These are phyloP conservation scores for Dichotomopilus funicola DNA, from an alignment of 2,329 filamentous ascomycete genomes.

Conservation along the genomic window DNA sequence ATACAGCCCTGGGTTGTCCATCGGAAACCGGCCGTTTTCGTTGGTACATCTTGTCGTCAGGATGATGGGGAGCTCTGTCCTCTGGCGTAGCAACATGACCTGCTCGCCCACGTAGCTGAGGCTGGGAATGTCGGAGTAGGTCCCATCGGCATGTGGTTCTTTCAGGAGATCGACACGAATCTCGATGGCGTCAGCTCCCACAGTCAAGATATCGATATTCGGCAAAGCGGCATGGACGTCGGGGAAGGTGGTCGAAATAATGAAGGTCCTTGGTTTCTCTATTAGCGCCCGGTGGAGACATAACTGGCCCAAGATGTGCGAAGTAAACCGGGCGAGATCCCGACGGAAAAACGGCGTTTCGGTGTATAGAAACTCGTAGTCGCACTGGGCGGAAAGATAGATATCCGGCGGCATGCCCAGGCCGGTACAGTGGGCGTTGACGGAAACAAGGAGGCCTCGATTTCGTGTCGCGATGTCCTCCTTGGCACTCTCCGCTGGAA, in stretches of 20 bases:
- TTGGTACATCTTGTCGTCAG: conserved; percentile 77
- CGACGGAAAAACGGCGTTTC: conserved; percentile 64
- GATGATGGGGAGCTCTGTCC: conserved; percentile 83
- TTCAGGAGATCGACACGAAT: conserved; percentile 75
- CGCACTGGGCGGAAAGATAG: conserved; percentile 59
- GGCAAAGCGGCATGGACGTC: conserved; percentile 76
- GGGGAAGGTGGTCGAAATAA: conserved; percentile 83
- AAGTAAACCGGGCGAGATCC: conserved; percentile 71
- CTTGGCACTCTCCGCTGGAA: conserved; percentile 52
- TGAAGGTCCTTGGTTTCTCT: conserved; percentile 71
- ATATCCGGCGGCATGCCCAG: conserved; percentile 63
- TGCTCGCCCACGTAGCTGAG: conserved; percentile 81
- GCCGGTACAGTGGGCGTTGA: conserved; percentile 72
- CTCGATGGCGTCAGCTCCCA: conserved; percentile 80
- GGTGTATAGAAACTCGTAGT: conserved; percentile 84
- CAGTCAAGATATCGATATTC: conserved; percentile 80
- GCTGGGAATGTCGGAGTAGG: conserved; percentile 62
- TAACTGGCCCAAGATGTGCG: conserved; percentile 72
- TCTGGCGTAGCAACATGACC: conserved; percentile 74
- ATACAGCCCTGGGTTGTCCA: conserved; percentile 69
- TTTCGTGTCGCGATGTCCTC: conserved; percentile 53
- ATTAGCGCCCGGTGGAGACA: conserved; percentile 71
- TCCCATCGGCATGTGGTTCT: conserved; percentile 59
- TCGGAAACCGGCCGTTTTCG: conserved; percentile 79
- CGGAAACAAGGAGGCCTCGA: conserved; percentile 54